Conservation (phyloP, 768 basidiomycete species). For the Dentipellis sp. region DNA sequence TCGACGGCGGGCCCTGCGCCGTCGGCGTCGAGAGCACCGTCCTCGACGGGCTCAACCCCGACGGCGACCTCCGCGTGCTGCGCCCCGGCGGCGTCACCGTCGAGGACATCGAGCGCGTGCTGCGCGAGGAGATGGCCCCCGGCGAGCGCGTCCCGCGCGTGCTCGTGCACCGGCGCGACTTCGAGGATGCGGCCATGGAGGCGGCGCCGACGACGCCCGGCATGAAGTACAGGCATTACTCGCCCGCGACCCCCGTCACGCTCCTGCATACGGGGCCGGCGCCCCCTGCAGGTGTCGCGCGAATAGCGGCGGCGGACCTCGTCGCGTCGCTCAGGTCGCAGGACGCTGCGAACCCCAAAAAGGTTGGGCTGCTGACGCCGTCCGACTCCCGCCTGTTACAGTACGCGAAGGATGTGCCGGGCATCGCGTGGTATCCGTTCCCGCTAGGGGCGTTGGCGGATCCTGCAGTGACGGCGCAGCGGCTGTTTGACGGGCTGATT, state of each 20-base stretch:
- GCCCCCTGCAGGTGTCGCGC: constrained; percentile 27
- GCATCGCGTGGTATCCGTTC: constrained; percentile 49
- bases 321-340: constrained; percentile 27
- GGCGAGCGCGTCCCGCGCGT: constrained; percentile 30
- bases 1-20: constrained; percentile 88
- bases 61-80: constrained; percentile 72
- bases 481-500: constrained; percentile 82
- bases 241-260: constrained; percentile 79
- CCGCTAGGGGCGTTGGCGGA: constrained; percentile 38
- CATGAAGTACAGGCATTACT: constrained; percentile 98
- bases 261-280: constrained; percentile 50
- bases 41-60: constrained; percentile 72
- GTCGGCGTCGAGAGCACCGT: constrained; percentile 97
- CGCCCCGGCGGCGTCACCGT: constrained; percentile 90
- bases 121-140: constrained; percentile 30
- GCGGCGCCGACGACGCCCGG: constrained; percentile 88
- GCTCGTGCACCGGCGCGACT: constrained; percentile 76
- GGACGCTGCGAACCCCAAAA: constrained; percentile 19
- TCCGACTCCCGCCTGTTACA: constrained; percentile 40
- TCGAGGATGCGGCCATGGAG: constrained; percentile 58
- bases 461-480: constrained; percentile 63
- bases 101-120: constrained; percentile 66
- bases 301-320: constrained; percentile 26
- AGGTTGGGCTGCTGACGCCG: constrained; percentile 62
- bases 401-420: constrained; percentile 14